A percentile compares a stretch with the other conserved stretches of the same genome.
These are phyloP conservation scores for Obelidium mucronatum DNA, from an alignment of 192 early-diverging fungal genomes.

Conservation along the genomic window DNA sequence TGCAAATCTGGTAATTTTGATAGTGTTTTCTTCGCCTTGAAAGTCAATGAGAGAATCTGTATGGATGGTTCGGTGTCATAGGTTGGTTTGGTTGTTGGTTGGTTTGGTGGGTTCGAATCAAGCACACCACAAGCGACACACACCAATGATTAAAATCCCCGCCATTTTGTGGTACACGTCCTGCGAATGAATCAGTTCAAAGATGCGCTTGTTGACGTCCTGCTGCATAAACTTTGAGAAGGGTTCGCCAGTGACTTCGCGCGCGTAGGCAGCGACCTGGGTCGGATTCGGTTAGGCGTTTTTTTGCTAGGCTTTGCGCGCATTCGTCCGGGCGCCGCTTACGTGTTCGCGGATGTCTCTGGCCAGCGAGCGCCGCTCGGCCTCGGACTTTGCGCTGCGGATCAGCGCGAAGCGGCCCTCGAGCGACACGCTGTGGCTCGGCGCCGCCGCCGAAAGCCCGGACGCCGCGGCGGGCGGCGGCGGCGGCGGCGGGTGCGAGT, in stretches of 20 bases:
- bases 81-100: background rate
- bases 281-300: background rate
- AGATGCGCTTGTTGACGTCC: constrained; percentile 82
- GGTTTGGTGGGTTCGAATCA: background rate
- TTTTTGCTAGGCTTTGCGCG: background rate
- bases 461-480: no score
- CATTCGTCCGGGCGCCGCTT: background rate
- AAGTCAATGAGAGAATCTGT: constrained; percentile 84
- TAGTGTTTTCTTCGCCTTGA: constrained; percentile 80
- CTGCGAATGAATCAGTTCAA: constrained; percentile 76
- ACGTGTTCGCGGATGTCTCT: constrained; percentile 24
- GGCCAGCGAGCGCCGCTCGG: constrained; percentile 19
- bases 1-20: constrained; percentile 77
- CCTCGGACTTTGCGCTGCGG: constrained; percentile 15
- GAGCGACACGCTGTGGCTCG: no score
- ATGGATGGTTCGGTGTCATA: no score
- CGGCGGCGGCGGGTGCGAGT: no score
- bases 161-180: constrained; percentile 82
- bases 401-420: no score
- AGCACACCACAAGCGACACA: background rate
- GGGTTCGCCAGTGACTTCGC: constrained; percentile 76
- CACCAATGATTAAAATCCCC: constrained; percentile 83
- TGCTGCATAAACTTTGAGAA: constrained; percentile 74
- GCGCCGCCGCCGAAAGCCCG: no score
- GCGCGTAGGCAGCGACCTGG: constrained; percentile 59